Conservation (phyloP, 2,329 filamentous ascomycete genomes). For the Claviceps arundinis region DNA sequence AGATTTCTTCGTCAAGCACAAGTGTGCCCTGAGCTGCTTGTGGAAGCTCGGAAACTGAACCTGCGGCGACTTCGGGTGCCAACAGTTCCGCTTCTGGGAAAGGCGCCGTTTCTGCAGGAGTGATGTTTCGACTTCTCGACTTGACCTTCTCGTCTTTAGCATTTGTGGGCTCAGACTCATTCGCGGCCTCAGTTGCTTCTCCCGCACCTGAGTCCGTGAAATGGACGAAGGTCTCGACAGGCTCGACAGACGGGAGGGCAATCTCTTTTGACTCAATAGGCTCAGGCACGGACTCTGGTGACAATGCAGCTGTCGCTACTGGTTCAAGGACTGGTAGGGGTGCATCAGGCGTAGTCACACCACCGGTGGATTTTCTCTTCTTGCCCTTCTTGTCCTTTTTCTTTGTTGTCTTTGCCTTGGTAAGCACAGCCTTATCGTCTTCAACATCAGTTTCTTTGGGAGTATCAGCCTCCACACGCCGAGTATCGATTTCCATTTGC, state of each 20-base stretch:
- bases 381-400: not conserved
- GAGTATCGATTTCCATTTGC: not conserved
- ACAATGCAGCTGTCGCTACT: not conserved
- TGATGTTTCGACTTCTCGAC: not conserved
- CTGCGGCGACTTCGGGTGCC: not conserved
- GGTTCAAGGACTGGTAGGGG: not conserved
- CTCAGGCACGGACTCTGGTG: not conserved
- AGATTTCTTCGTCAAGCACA: not conserved
- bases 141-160: not conserved
- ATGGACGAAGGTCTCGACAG: not conserved
- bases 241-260: not conserved
- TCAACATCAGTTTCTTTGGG: not conserved
- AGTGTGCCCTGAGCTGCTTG: not conserved
- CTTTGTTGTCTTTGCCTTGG: not conserved
- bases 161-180: not conserved
- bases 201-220: not conserved
- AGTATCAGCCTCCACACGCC: not conserved
- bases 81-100: not conserved
- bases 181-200: not conserved
- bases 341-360: not conserved
- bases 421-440: not conserved
- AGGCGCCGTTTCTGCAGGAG: not conserved
- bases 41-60: not conserved
- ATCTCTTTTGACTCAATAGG: not conserved
- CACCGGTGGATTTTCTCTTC: not conserved